Evolutionary conservation across 2,329 filamentous ascomycete genomes (phyloP).

Genomic region (Trichothecium roseum): DNA sequence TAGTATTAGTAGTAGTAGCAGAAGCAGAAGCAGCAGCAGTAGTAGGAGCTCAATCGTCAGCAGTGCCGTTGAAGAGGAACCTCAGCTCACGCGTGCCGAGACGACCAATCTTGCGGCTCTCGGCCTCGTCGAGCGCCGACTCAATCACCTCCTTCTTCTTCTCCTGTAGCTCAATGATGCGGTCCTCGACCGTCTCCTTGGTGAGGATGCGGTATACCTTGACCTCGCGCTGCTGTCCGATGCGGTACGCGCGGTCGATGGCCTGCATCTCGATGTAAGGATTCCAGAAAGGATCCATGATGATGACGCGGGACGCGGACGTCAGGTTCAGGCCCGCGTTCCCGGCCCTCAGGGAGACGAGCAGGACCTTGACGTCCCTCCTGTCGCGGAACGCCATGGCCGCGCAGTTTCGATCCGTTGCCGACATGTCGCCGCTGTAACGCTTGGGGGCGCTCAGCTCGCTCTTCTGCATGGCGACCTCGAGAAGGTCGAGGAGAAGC

Average conservation of each 20-base stretch:
- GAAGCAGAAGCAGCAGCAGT: no score
- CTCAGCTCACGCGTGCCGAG: constrained; percentile 57
- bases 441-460: constrained; percentile 53
- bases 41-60: no score
- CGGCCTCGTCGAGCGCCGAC: constrained; percentile 68
- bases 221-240: constrained; percentile 67
- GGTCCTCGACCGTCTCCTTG: constrained; percentile 72
- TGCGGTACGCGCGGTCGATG: constrained; percentile 79
- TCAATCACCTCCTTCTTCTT: constrained; percentile 69
- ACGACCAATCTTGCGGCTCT: constrained; percentile 53
- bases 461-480: constrained; percentile 56
- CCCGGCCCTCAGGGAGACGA: constrained; percentile 74
- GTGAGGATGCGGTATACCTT: constrained; percentile 73
- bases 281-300: constrained; percentile 92
- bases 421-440: constrained; percentile 73
- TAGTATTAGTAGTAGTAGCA: no score
- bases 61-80: constrained; percentile 47
- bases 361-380: constrained; percentile 58
- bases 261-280: constrained; percentile 89
- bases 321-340: constrained; percentile 80
- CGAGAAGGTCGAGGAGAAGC: constrained; percentile 60
- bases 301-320: constrained; percentile 73
- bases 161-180: constrained; percentile 70
- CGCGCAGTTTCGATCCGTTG: constrained; percentile 55
- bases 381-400: constrained; percentile 57